Conservation (phyloP, 2,329 filamentous ascomycete species). For the Colletotrichum agaves region DNA sequence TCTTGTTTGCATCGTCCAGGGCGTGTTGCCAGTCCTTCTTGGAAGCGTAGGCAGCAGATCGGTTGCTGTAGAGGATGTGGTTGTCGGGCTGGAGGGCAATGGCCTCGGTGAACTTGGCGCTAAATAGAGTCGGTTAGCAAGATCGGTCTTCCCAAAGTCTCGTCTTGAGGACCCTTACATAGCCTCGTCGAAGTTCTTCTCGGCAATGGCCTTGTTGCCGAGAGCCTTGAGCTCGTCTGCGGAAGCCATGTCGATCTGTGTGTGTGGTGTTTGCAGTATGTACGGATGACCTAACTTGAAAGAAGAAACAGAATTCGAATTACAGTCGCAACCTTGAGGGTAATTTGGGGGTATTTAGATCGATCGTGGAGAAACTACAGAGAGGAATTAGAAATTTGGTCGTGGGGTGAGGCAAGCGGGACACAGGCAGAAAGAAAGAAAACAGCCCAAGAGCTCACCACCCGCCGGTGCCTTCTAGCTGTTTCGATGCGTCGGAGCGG, state of each 20-base stretch:
- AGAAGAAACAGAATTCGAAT: slow-evolving; percentile 10
- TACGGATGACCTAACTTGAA: not conserved
- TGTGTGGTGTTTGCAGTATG: not conserved
- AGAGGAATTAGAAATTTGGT: slow-evolving; percentile 7
- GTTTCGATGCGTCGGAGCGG: slow-evolving; percentile 50
- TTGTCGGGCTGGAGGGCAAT: slow-evolving; percentile 89
- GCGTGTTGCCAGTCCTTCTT: slow-evolving; percentile 89
- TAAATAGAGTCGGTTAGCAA: slow-evolving; percentile 51
- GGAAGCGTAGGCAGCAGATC: slow-evolving; percentile 88
- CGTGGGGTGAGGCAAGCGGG: slow-evolving; percentile 24
- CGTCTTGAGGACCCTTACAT: slow-evolving; percentile 71
- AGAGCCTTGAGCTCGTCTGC: slow-evolving; percentile 91
- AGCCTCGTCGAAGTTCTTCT: slow-evolving; percentile 95
- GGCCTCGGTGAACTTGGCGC: slow-evolving; percentile 93
- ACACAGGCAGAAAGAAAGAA: slow-evolving; percentile 36
- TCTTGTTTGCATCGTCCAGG: slow-evolving; percentile 90
- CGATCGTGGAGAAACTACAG: slow-evolving; percentile 14
- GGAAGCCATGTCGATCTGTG: slow-evolving; percentile 59
- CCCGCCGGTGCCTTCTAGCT: slow-evolving; percentile 52
- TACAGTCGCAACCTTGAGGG: slow-evolving; percentile 21
- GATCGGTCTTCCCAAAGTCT: not conserved
- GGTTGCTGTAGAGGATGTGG: slow-evolving; percentile 98
- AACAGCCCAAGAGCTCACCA: slow-evolving; percentile 41
- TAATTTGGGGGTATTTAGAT: slow-evolving; percentile 39
- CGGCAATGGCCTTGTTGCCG: slow-evolving; percentile 98